Base-by-base conservation (phyloP, 495 filamentous ascomycete genomes). In the Penicillium parvum region DNA sequence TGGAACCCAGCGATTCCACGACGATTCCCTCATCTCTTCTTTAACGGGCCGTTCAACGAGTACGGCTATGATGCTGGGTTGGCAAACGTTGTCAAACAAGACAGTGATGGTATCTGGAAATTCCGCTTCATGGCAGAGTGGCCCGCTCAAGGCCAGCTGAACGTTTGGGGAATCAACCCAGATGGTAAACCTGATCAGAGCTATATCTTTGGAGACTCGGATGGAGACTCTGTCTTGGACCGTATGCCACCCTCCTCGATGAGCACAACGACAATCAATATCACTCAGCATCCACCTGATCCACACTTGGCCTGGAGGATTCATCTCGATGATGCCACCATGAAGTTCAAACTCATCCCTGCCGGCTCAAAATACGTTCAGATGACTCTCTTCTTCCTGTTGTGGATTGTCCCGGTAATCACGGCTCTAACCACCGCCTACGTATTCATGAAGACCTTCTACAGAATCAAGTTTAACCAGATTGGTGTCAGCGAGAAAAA, bases 381-480 rank as follows among this genome's bases (percentile, higher is more conserved):
- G 54, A 66, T 86, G 41, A 58, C 66, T 3, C 52, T 86, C 6
- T 83, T 74, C 50, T 55, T 79, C 23, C 60, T 85, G 6, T 63
- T 85, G n/a, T 69, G 63, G 50, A 41, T 81, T 25, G 51, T 84
- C 4, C 83, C 83, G 0, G 43, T 79, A 10, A 5, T 71, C 5
- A 73, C 72, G 5, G 82, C 68, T 7, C 53, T 52, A 1, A 47
- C 70, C 10, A 78, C 71, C 15, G 71, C 79, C 1, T 84, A 71
- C 55, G 53, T 77, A 2, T 86, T 83, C 66, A 73, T 79, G 66
- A 74, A 75, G 41, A 75, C 75, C 14, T 86, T 85, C 61, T 86
- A 85, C 61, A 72, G 77, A 17, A 78, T 86, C 61, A 85, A 84
- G 57, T 77, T 86, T 66, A 85, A 85, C 55, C 72, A 84, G 53